Conservation (phyloP, 2,329 filamentous ascomycete species). For the Fusarium gaditjirri region DNA sequence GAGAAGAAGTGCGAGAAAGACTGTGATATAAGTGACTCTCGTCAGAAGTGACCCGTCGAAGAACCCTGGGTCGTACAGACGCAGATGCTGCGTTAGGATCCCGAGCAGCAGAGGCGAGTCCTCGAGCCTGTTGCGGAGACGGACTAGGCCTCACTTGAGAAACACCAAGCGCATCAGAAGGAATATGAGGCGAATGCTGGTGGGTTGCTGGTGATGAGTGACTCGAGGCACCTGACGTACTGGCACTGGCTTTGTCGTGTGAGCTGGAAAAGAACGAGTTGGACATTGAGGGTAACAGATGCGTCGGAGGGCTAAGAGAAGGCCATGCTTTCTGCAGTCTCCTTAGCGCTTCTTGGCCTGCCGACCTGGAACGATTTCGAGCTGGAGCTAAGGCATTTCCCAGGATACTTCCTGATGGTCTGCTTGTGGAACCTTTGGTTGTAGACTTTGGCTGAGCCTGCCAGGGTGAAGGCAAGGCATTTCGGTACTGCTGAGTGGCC, state of each 20-base stretch:
- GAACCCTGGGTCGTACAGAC: slow-evolving; percentile 40
- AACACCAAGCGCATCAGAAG: slow-evolving; percentile 5
- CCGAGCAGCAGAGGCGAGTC: slow-evolving; percentile 3
- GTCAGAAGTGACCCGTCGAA: slow-evolving; percentile 61
- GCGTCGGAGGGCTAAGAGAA: slow-evolving; percentile 54
- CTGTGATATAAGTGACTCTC: slow-evolving; percentile 81
- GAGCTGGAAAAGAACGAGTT: slow-evolving; percentile 54
- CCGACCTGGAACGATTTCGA: slow-evolving; percentile 64
- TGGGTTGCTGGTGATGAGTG: slow-evolving; percentile 13
- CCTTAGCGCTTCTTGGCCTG: slow-evolving; percentile 66
- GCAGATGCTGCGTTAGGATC: slow-evolving; percentile 4
- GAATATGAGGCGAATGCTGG: slow-evolving; percentile 1
- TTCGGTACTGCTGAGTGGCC: not conserved
- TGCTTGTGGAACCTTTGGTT: slow-evolving; percentile 33
- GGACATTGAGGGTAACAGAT: slow-evolving; percentile 56
- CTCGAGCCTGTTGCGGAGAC: slow-evolving; percentile 17
- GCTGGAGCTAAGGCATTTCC: slow-evolving; percentile 59
- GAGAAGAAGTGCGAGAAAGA: slow-evolving; percentile 80
- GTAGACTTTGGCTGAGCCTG: slow-evolving; percentile 37
- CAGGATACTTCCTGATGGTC: slow-evolving; percentile 49
- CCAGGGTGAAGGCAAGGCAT: slow-evolving; percentile 47
- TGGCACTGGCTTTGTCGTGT: slow-evolving; percentile 41
- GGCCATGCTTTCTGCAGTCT: slow-evolving; percentile 67
- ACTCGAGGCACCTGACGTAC: not conserved
- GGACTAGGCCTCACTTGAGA: slow-evolving; percentile 22